These are phyloP conservation scores for Salix dunnii DNA, from an alignment of 345 rosid genomes.

Conservation along the genomic window DNA sequence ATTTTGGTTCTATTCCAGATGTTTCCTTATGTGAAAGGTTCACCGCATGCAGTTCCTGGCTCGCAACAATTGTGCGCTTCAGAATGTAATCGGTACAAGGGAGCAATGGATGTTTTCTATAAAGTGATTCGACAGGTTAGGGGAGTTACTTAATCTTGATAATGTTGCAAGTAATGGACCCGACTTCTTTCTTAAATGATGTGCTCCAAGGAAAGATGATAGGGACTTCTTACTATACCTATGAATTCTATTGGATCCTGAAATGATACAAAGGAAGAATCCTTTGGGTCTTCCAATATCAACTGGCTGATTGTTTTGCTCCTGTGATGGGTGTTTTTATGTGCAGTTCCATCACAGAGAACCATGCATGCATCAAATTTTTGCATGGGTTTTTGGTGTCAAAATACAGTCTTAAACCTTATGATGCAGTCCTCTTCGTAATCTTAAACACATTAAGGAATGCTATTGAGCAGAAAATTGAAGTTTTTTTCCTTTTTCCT, in stretches of 20 bases:
- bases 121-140: conserved; percentile 86
- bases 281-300: too few species aligned
- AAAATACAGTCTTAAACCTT: not conserved
- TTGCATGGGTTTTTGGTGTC: not conserved
- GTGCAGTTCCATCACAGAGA: not conserved
- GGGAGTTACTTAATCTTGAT: not conserved
- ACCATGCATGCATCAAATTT: not conserved
- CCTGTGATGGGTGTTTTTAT: not conserved
- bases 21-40: conserved; percentile 79
- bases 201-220: not conserved
- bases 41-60: conserved; percentile 70
- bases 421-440: not conserved
- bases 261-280: too few species aligned
- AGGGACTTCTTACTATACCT: too few species aligned
- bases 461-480: not conserved
- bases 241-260: too few species aligned
- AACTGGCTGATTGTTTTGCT: too few species aligned
- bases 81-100: conserved; percentile 88
- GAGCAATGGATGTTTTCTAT: conserved; percentile 81
- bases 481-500: not conserved
- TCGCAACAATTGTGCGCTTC: conserved; percentile 86
- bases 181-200: not conserved
- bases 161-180: not conserved
- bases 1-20: conserved; percentile 34
- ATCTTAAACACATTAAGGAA: not conserved